A percentile compares a stretch with the other conserved stretches of the same genome.
Conservation (phyloP, 257 asterid species). For the Rubia yunnanensis region DNA sequence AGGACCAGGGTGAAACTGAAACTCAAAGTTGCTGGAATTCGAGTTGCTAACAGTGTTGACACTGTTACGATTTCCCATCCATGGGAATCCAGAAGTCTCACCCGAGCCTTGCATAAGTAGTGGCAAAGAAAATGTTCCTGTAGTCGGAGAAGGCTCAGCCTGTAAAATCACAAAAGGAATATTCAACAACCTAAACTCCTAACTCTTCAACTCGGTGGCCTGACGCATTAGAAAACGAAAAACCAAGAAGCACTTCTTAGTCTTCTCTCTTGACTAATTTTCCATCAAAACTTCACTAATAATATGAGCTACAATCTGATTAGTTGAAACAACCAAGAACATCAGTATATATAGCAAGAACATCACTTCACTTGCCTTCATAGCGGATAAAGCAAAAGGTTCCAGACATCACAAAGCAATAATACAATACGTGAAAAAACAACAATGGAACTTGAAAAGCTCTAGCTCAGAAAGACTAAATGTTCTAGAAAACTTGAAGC, state of each 20-base stretch:
- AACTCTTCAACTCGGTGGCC: neutral
- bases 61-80: conserved; percentile 31
- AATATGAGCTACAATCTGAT: conserved; percentile 6
- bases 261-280: neutral
- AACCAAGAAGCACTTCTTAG: neutral
- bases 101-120: conserved; percentile 62
- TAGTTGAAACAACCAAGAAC: conserved; percentile 17
- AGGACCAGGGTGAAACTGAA: conserved; percentile 64
- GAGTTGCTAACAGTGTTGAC: conserved; percentile 27
- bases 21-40: conserved; percentile 56
- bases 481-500: conserved; percentile 10
- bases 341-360: conserved; percentile 17
- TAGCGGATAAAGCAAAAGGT: conserved; percentile 22
- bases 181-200: conserved; percentile 8
- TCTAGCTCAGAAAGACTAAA: conserved; percentile 5
- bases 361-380: conserved; percentile 11
- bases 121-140: conserved; percentile 75
- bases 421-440: conserved; percentile 48
- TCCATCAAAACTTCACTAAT: conserved; percentile 4
- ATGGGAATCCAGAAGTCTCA: conserved; percentile 33
- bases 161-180: conserved; percentile 30
- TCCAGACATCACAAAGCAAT: conserved; percentile 23
- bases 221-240: neutral
- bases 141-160: conserved; percentile 99
- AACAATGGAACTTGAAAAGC: conserved; percentile 19